A percentile compares a stretch with the other conserved stretches of the same genome.
Evolutionary conservation across 371 early-diverging fungal species (phyloP).

Genomic region (Mucor circinelloides): DNA sequence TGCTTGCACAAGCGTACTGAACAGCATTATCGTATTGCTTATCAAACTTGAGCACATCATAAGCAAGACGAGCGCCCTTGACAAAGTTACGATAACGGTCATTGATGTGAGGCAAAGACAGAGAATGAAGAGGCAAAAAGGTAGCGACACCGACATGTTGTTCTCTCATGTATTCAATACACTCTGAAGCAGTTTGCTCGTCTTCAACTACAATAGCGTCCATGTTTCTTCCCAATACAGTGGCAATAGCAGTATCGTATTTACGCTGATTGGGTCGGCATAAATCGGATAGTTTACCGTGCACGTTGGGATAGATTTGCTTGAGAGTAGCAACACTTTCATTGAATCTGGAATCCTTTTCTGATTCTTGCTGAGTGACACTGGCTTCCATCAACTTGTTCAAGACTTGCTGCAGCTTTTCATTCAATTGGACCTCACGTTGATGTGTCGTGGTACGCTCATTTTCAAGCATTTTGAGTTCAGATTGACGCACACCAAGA

Average conservation of each 20-base stretch:
- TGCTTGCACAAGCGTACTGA: conserved; percentile 86
- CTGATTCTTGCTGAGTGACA: conserved; percentile 80
- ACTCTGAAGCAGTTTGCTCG: conserved; percentile 79
- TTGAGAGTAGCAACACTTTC: conserved; percentile 82
- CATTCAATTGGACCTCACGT: conserved; percentile 79
- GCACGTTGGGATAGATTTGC: conserved; percentile 82
- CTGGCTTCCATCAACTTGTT: conserved; percentile 81
- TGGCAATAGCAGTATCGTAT: conserved; percentile 87
- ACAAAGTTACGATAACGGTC: conserved; percentile 79
- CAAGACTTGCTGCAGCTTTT: conserved; percentile 74
- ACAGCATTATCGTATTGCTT: conserved; percentile 77
- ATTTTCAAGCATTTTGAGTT: conserved; percentile 41
- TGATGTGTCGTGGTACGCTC: conserved; percentile 45
- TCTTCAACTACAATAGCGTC: conserved; percentile 84
- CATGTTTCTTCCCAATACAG: conserved; percentile 75
- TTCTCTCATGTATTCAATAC: conserved; percentile 90
- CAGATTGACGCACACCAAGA: conserved; percentile 29
- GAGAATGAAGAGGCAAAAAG: conserved; percentile 92
- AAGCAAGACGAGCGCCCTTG: conserved; percentile 81
- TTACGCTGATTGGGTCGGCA: conserved; percentile 93
- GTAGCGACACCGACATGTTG: conserved; percentile 92
- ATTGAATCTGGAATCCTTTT: conserved; percentile 73
- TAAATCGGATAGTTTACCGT: conserved; percentile 91
- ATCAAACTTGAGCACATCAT: conserved; percentile 90
- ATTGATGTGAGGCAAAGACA: conserved; percentile 72